Percentiles rank a stretch among this genome's conserved stretches.
Evolutionary conservation across 306 rosid genomes (phyloP).

Genomic region (Pterocarpus santalinus): DNA sequence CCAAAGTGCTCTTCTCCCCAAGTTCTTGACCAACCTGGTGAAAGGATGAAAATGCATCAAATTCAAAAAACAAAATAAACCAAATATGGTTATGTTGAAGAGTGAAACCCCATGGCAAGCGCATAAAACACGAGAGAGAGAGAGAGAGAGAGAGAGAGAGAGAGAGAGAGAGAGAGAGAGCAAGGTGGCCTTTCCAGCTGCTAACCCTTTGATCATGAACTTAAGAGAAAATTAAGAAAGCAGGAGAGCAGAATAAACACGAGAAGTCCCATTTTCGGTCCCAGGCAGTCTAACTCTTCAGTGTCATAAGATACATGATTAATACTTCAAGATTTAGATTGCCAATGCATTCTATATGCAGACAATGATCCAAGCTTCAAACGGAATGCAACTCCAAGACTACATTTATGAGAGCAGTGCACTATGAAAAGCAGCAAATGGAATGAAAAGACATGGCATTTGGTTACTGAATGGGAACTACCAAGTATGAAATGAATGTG

Average conservation of each 20-base stretch:
- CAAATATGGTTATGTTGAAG: constrained; percentile 28
- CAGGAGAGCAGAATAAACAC: constrained; percentile 2
- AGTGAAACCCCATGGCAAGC: constrained; percentile 30
- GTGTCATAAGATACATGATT: constrained; percentile 22
- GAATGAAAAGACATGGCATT: constrained; percentile 25
- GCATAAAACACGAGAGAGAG: neutral
- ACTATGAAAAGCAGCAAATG: constrained; percentile 8
- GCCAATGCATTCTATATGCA: constrained; percentile 19
- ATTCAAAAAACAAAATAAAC: neutral
- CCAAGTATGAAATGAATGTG: constrained; percentile 32
- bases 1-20: constrained; percentile 99
- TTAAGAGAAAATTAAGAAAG: constrained; percentile 12
- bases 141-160: neutral
- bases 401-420: constrained; percentile 26
- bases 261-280: constrained; percentile 13
- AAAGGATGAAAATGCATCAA: constrained; percentile 43
- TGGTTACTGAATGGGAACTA: constrained; percentile 31
- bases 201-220: constrained; percentile 24
- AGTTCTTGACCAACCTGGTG: constrained; percentile 97
- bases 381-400: constrained; percentile 20
- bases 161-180: neutral
- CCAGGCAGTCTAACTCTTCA: constrained; percentile 24
- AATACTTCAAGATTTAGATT: constrained; percentile 12
- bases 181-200: constrained; percentile 18
- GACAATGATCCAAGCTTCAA: constrained; percentile 23